Base-by-base conservation (phyloP, 208 protist genomes). In the Wallacemonas sp. region DNA sequence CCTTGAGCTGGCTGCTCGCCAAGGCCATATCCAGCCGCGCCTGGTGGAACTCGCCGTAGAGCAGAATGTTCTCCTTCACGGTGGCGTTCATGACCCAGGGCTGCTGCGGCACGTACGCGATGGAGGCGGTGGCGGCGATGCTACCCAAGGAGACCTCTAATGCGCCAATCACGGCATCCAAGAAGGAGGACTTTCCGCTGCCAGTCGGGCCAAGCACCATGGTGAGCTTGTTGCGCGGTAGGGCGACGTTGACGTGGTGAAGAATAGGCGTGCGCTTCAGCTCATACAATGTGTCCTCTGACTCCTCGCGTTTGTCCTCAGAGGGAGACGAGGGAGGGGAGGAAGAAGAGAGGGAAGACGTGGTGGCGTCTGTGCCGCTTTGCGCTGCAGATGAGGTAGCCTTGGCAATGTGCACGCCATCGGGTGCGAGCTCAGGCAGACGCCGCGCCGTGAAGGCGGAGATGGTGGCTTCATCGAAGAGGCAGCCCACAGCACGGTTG, bases 41-140 rank as follows among this genome's bases (percentile, higher is more conserved):
- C 27, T 71, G 46, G 51, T 97, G 78, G 53, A 75, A 70, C 17
- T 55, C 44, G 33, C 68, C 36, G 39, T 92, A 94, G 70, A 98
- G 97, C 6, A 95, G 42, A 24, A 98, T 87, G 74, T 98, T 98
- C 9, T 98, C 89, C 21, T 75, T 70, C 19, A 98, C 34, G 22
- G 93, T 96, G 12, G 80, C 78, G 75, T 93, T 97, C 70, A 92
- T 80, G 42, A 98, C 92, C 83, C 86, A 97, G 60, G 93, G 62
- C 68, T 91, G 74, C 72, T 98, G 96, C 27, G 93, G 77, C 33
- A 83, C 82, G 67, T 97, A 98, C 3, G 91, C 89, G 26, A 98
- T 73, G 34, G 30, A 62, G 24, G 61, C 44, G 14, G 46, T 14
- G 34, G 60, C 60, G 42, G 38, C 27, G 11, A 87, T 62, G 26